Evolutionary conservation across 495 filamentous ascomycete species (phyloP).

Genomic region (Penicillium soppii): DNA sequence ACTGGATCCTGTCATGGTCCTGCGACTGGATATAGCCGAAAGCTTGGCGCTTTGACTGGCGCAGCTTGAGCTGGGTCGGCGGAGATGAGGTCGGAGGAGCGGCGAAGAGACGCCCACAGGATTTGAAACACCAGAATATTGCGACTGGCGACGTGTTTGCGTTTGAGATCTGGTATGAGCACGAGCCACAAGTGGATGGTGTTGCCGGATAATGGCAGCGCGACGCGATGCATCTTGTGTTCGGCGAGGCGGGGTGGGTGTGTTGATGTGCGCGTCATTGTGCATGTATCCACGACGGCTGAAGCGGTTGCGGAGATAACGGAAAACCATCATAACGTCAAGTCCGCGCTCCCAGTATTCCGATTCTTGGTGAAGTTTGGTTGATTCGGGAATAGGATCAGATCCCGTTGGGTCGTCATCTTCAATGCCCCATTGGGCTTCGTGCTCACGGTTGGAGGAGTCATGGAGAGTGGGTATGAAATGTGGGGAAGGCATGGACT

Average conservation of each 20-base stretch:
- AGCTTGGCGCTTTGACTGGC: slow-evolving; percentile 75
- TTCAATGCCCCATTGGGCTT: slow-evolving; percentile 67
- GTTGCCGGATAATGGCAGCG: slow-evolving; percentile 77
- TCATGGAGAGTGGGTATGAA: slow-evolving; percentile 47
- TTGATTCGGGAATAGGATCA: slow-evolving; percentile 34
- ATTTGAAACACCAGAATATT: slow-evolving; percentile 43
- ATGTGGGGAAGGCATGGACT: slow-evolving; percentile 39
- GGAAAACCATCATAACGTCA: slow-evolving; percentile 84
- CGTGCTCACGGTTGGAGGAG: slow-evolving; percentile 45
- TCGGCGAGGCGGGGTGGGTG: slow-evolving; percentile 33
- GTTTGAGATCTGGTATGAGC: slow-evolving; percentile 45
- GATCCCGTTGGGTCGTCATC: slow-evolving; percentile 46
- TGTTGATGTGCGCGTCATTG: slow-evolving; percentile 32
- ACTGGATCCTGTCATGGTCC: slow-evolving; percentile 56
- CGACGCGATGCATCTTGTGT: slow-evolving; percentile 69
- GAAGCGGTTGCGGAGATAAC: slow-evolving; percentile 78
- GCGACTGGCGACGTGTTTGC: slow-evolving; percentile 51
- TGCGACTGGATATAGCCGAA: slow-evolving; percentile 56
- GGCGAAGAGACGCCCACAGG: slow-evolving; percentile 45
- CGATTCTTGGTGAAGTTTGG: slow-evolving; percentile 42
- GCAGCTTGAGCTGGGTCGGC: slow-evolving; percentile 64
- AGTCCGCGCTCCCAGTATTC: slow-evolving; percentile 90
- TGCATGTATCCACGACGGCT: slow-evolving; percentile 40
- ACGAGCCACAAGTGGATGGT: slow-evolving; percentile 77
- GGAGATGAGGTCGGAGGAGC: slow-evolving; percentile 40